Conservation (phyloP, 768 basidiomycete species). For the Clavaria fumosa region DNA sequence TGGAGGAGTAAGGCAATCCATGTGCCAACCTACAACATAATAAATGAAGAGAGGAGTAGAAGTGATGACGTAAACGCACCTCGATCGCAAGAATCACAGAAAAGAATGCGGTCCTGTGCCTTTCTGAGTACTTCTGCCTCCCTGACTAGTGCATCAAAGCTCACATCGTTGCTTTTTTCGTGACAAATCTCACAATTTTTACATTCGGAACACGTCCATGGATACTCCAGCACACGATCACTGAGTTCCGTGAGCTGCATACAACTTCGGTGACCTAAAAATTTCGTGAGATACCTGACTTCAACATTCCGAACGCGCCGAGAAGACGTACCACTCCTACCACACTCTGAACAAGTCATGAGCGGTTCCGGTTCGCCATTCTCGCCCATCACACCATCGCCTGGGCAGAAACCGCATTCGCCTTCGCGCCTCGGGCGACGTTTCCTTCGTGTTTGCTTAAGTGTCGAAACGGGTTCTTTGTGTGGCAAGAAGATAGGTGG, state of each 20-base stretch:
- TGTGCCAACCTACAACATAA: constrained; percentile 54
- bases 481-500: constrained; percentile 34
- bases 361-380: constrained; percentile 43
- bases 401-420: constrained; percentile 69
- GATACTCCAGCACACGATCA: constrained; percentile 50
- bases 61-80: constrained; percentile 26
- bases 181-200: constrained; percentile 83
- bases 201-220: constrained; percentile 85
- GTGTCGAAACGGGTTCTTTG: constrained; percentile 23
- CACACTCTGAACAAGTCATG: constrained; percentile 71
- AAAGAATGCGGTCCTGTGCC: constrained; percentile 59
- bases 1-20: constrained; percentile 63
- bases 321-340: constrained; percentile 51
- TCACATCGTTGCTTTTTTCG: constrained; percentile 78
- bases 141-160: no score
- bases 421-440: constrained; percentile 36
- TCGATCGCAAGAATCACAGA: constrained; percentile 92
- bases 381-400: constrained; percentile 45
- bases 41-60: constrained; percentile 4
- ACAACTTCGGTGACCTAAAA: constrained; percentile 74
- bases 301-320: constrained; percentile 5
- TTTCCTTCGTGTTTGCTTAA: constrained; percentile 34
- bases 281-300: constrained; percentile 6
- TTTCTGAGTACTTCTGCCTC: no score
- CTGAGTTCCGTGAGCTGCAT: constrained; percentile 46